Conservation (phyloP, 805 yeast species). For the Kuraishia cidri region DNA sequence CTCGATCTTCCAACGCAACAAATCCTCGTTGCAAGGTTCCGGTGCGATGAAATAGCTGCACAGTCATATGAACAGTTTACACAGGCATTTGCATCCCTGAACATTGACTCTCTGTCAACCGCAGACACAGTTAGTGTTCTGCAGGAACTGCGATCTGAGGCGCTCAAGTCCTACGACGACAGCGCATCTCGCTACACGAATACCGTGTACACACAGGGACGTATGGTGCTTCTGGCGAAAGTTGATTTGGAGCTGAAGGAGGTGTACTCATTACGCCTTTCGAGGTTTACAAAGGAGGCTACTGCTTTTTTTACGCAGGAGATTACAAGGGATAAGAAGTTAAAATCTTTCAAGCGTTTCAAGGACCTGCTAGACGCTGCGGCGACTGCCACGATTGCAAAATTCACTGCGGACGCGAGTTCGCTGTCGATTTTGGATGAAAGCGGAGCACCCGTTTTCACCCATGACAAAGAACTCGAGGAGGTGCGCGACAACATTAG, state of each 20-base stretch:
- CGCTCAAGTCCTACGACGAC: conserved; percentile 61
- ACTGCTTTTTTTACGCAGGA: conserved; percentile 17
- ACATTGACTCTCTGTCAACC: too few species aligned
- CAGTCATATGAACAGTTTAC: conserved; percentile 38
- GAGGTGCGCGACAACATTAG: conserved; percentile 20
- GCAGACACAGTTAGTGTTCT: too few species aligned
- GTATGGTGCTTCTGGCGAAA: conserved; percentile 34
- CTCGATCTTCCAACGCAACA: conserved; percentile 96
- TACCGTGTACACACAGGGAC: conserved; percentile 59
- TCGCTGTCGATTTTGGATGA: conserved; percentile 23
- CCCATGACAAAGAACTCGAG: conserved; percentile 21
- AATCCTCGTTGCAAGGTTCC: conserved; percentile 84
- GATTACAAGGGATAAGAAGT: conserved; percentile 13
- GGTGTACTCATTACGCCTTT: conserved; percentile 32
- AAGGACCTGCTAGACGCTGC: conserved; percentile 16
- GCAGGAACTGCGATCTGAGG: too few species aligned
- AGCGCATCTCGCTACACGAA: conserved; percentile 70
- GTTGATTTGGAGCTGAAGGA: conserved; percentile 37
- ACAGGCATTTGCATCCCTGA: conserved; percentile 22
- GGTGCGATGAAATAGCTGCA: conserved; percentile 82
- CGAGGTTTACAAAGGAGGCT: conserved; percentile 23
- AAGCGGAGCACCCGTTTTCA: conserved; percentile 10
- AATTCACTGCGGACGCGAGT: conserved; percentile 21
- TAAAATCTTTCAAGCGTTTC: conserved; percentile 10
- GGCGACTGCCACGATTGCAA: conserved; percentile 8